Conservation (phyloP, 805 yeast genomes). For the Metschnikowia santaceciliae region DNA sequence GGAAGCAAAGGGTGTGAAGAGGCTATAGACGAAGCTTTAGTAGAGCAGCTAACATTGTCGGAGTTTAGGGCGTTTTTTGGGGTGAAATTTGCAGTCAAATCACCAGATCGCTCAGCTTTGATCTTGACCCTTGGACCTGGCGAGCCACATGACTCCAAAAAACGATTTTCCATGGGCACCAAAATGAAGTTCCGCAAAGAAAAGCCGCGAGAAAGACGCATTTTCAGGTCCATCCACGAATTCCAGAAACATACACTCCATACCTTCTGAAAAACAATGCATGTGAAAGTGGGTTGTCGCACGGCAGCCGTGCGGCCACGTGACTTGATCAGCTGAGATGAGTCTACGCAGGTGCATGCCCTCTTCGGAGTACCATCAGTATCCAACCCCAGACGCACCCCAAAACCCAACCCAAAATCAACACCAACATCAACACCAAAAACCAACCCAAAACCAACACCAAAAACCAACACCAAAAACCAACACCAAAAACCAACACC, state of each 20-base stretch:
- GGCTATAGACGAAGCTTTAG: slow-evolving; percentile 27
- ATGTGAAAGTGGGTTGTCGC: no score
- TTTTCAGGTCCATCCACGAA: background rate
- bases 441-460: no score
- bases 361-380: background rate
- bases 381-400: no score
- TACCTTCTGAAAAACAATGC: background rate
- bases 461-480: no score
- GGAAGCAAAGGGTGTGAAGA: slow-evolving; percentile 28
- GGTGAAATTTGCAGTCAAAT: slow-evolving; percentile 30
- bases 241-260: slow-evolving; percentile 1
- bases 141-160: background rate
- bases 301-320: no score
- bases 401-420: no score
- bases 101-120: slow-evolving; percentile 36
- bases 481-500: no score
- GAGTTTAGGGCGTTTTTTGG: slow-evolving; percentile 35
- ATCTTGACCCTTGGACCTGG: slow-evolving; percentile 6
- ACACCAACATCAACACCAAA: no score
- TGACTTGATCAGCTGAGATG: no score
- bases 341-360: no score
- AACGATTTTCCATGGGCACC: background rate
- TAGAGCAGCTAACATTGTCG: slow-evolving; percentile 28
- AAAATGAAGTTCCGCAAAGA: background rate
- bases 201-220: background rate